Evolutionary conservation across 2,329 filamentous ascomycete species (phyloP).

Genomic region (Sporothrix sp.): DNA sequence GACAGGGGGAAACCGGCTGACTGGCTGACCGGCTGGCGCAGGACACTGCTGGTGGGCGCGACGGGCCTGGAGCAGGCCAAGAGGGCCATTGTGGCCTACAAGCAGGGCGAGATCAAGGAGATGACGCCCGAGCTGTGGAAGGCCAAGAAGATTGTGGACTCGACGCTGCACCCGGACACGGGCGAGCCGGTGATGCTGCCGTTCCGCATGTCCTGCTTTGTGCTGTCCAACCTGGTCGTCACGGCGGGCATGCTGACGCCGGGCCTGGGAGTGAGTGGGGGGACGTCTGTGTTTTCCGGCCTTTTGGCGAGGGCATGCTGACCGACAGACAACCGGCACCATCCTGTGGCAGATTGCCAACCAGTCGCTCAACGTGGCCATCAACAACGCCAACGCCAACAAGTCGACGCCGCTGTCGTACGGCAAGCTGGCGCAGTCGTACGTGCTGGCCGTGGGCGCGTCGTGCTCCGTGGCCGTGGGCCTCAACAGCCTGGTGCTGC

Average conservation of each 20-base stretch:
- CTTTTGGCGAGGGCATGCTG: conserved; percentile 43
- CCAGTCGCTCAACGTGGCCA: conserved; percentile 94
- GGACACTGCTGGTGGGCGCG: conserved; percentile 73
- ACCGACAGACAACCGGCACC: conserved; percentile 63
- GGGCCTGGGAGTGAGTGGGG: conserved; percentile 52
- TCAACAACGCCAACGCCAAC: conserved; percentile 97
- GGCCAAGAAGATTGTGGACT: conserved; percentile 95
- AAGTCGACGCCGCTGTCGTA: conserved; percentile 85
- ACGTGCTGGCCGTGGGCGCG: conserved; percentile 81
- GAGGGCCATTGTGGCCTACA: conserved; percentile 70
- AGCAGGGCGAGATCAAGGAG: conserved; percentile 63
- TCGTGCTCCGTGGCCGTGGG: conserved; percentile 91
- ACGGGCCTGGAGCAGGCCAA: conserved; percentile 80
- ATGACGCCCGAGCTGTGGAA: conserved; percentile 91
- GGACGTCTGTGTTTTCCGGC: neutral
- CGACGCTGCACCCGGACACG: conserved; percentile 92
- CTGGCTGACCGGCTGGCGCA: conserved; percentile 29
- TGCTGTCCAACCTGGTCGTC: conserved; percentile 85
- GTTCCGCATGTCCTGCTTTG: conserved; percentile 95
- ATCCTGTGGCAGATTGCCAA: conserved; percentile 93
- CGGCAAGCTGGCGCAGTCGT: conserved; percentile 75
- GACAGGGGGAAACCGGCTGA: neutral
- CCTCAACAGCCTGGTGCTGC: conserved; percentile 80
- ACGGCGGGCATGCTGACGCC: conserved; percentile 97
- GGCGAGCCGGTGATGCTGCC: conserved; percentile 86